Evolutionary conservation across 176 grass and related monocot genomes (phyloP).

Genomic region (Oryza glaberrima): DNA sequence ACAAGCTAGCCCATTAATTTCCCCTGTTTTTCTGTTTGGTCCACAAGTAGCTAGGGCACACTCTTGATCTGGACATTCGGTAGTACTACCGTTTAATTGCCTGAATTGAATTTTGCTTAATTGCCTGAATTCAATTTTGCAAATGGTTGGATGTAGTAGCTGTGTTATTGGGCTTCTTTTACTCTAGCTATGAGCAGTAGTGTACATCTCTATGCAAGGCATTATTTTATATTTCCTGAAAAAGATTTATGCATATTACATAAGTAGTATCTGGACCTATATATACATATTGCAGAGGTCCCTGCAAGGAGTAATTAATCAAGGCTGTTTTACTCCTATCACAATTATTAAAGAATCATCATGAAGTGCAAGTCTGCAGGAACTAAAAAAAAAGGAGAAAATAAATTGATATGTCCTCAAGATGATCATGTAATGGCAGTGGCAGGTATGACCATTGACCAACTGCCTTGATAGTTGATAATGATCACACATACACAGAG

Average conservation of each 20-base stretch:
- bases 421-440: neutral
- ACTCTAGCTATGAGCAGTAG: neutral
- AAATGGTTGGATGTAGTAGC: neutral
- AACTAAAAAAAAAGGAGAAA: neutral
- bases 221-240: neutral
- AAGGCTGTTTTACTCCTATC: neutral
- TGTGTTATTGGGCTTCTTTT: neutral
- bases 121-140: neutral
- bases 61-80: neutral
- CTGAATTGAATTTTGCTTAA: neutral
- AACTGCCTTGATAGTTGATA: neutral
- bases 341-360: neutral
- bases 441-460: neutral
- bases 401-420: neutral
- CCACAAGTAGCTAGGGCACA: neutral
- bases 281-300: neutral
- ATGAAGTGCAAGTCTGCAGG: neutral
- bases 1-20: slow-evolving; percentile 23
- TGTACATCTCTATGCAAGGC: neutral
- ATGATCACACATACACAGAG: neutral
- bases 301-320: neutral
- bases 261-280: neutral
- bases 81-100: neutral
- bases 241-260: neutral
- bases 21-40: slow-evolving; percentile 30